phyloP scores from a whole-genome alignment of 208 protist genomes.

The Wallacemonas rigidus region DNA sequence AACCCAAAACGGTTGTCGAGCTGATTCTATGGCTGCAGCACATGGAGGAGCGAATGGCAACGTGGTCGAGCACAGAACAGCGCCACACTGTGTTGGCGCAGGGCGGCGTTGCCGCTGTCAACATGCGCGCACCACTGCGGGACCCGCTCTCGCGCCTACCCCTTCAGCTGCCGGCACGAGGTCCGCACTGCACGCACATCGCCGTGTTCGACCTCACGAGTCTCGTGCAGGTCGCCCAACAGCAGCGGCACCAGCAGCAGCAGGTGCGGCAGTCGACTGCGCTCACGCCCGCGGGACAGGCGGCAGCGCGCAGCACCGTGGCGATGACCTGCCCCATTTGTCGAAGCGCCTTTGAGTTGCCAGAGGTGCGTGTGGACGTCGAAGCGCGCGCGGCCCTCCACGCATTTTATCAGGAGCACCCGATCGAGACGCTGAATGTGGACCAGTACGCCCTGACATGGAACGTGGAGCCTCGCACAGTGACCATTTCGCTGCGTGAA shows the following conservation, averaged over 20 bases:
- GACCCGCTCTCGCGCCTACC: constrained; percentile 62
- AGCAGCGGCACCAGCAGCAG: constrained; percentile 14
- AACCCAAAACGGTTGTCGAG: constrained; percentile 29
- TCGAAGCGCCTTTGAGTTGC: constrained; percentile 3
- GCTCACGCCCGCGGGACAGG: no score
- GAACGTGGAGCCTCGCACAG: not conserved
- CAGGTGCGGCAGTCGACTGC: no score
- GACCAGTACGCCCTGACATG: not conserved
- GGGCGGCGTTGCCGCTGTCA: constrained; percentile 35
- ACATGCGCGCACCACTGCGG: constrained; percentile 48
- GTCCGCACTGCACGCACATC: constrained; percentile 56
- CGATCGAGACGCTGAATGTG: constrained; percentile 10
- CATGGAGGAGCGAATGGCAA: not conserved
- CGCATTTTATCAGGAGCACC: not conserved
- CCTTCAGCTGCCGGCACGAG: constrained; percentile 59
- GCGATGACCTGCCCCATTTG: constrained; percentile 9
- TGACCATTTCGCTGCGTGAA: not conserved
- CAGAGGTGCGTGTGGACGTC: constrained; percentile 2
- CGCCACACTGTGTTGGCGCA: not conserved
- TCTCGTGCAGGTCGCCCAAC: constrained; percentile 61
- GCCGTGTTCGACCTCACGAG: constrained; percentile 78
- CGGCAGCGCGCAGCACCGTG: no score
- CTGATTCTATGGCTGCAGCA: constrained; percentile 14
- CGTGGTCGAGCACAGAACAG: not conserved
- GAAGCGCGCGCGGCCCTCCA: constrained; percentile 4